A percentile compares a stretch with the other conserved stretches of the same genome.
phyloP scores from a whole-genome alignment of 2,329 filamentous ascomycete genomes.

The Fusarium avenaceum region DNA sequence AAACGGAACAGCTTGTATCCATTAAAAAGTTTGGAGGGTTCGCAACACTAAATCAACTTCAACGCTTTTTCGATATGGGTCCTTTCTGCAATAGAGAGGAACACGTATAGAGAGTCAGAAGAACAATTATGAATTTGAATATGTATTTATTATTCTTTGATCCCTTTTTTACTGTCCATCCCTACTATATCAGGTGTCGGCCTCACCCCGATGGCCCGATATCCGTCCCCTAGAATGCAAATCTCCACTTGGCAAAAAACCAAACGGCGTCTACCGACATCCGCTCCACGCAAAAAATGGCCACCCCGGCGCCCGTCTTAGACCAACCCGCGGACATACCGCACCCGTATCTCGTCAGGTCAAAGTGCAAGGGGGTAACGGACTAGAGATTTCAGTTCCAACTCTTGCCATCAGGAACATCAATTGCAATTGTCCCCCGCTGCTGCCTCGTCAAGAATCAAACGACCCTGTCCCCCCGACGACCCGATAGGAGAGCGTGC shows the following conservation, averaged over 20 bases:
- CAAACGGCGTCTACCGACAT: conserved; percentile 37
- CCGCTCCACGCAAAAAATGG: conserved; percentile 37
- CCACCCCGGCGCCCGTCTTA: conserved; percentile 43
- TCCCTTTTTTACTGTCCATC: background rate
- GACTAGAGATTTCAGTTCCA: background rate
- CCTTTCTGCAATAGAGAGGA: background rate
- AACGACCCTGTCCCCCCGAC: background rate
- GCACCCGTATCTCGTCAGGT: conserved; percentile 14
- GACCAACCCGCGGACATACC: conserved; percentile 15
- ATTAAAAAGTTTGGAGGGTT: conserved; percentile 15
- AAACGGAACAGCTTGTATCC: conserved; percentile 11
- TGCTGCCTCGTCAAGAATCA: conserved; percentile 9
- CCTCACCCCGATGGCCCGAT: conserved; percentile 30
- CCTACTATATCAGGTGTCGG: conserved; percentile 6
- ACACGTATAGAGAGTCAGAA: background rate
- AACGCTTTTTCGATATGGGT: conserved; percentile 12
- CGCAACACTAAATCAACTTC: conserved; percentile 30
- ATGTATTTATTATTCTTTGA: no score
- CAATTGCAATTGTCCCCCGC: conserved; percentile 10
- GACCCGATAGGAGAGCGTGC: background rate
- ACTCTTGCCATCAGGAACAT: background rate
- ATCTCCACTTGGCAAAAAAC: conserved; percentile 20
- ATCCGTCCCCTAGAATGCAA: conserved; percentile 19
- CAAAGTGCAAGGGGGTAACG: conserved; percentile 9
- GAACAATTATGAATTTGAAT: background rate